Percentiles rank a stretch among this genome's conserved stretches.
phyloP scores from a whole-genome alignment of 176 grass and related monocot genomes.

The Oryza australiensis region DNA sequence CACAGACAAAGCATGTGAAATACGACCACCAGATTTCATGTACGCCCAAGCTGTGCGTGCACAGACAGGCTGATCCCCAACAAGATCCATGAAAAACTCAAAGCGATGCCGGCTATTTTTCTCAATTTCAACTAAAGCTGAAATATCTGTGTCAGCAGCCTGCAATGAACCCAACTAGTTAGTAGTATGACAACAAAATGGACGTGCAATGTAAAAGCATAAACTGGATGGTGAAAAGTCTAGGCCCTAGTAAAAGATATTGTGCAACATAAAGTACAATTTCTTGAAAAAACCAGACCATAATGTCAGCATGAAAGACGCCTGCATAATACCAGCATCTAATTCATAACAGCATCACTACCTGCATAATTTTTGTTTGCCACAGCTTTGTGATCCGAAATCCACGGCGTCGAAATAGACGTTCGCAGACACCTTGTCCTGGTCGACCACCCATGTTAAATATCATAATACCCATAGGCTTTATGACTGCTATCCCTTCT shows the following conservation, averaged over 20 bases:
- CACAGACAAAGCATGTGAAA: slow-evolving; percentile 96
- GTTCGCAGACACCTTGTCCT: slow-evolving; percentile 92
- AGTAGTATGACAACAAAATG: slow-evolving; percentile 9
- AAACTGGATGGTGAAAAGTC: slow-evolving; percentile 16
- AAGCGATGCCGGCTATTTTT: slow-evolving; percentile 96
- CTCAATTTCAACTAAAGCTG: slow-evolving; percentile 97
- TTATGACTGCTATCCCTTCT: slow-evolving; percentile 99
- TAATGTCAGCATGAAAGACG: not conserved
- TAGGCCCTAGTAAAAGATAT: not conserved
- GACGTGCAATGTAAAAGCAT: not conserved
- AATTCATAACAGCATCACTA: slow-evolving; percentile 16
- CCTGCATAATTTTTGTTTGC: slow-evolving; percentile 99
- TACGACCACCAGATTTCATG: slow-evolving; percentile 87
- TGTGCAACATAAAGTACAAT: not conserved
- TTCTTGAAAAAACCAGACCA: slow-evolving; percentile 5
- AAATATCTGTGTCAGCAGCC: slow-evolving; percentile 98
- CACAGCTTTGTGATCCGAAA: slow-evolving; percentile 90
- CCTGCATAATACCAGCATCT: slow-evolving; percentile 1
- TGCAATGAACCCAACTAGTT: slow-evolving; percentile 50
- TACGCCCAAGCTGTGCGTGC: slow-evolving; percentile 97
- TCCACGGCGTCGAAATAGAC: slow-evolving; percentile 86
- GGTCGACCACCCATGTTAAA: slow-evolving; percentile 98
- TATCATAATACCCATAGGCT: slow-evolving; percentile 89
- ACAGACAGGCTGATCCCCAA: slow-evolving; percentile 92
- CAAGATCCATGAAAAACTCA: slow-evolving; percentile 98